phyloP scores from a whole-genome alignment of 2,329 filamentous ascomycete genomes.

The Neonectria magnoliae region DNA sequence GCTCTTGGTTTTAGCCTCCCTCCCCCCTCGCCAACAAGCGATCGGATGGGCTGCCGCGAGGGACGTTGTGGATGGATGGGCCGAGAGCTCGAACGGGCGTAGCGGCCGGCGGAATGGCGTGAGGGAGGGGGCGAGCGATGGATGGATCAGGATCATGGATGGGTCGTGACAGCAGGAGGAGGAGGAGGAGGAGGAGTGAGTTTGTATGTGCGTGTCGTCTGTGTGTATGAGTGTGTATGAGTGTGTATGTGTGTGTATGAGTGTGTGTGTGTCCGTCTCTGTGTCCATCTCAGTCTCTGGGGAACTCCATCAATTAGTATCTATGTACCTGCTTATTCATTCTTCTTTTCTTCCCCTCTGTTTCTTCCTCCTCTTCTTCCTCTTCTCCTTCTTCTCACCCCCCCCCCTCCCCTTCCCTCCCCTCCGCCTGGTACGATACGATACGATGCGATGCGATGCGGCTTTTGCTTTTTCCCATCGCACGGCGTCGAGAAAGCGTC shows the following conservation, averaged over 20 bases:
- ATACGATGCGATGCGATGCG: conserved; percentile 3
- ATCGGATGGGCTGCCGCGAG: conserved; percentile 36
- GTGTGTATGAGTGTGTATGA: too few relatives aligned
- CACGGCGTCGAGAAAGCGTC: conserved; percentile 4
- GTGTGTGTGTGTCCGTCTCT: too few relatives aligned
- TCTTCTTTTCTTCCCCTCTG: too few relatives aligned
- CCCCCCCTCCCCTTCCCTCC: conserved; percentile 21
- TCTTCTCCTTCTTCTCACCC: neutral
- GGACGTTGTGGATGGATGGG: conserved; percentile 10
- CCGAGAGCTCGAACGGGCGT: conserved; percentile 41
- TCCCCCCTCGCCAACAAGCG: conserved; percentile 5
- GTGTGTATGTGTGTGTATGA: too few relatives aligned
- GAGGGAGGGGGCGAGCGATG: conserved; percentile 30
- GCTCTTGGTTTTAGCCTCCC: too few relatives aligned
- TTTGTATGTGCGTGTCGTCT: too few relatives aligned
- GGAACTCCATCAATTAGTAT: conserved; percentile 26
- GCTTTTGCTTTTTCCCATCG: conserved; percentile 20
- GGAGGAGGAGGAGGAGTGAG: too few relatives aligned
- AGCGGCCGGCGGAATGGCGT: conserved; percentile 44
- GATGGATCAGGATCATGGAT: conserved; percentile 9
- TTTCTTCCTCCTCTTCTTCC: neutral
- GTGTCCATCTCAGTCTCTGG: conserved; percentile 25
- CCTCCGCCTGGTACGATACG: conserved; percentile 27
- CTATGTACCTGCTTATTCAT: too few relatives aligned
- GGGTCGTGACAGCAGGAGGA: conserved; percentile 14